Base-by-base conservation (phyloP, 2,329 filamentous ascomycete species). In the Ophiostoma australiae region DNA sequence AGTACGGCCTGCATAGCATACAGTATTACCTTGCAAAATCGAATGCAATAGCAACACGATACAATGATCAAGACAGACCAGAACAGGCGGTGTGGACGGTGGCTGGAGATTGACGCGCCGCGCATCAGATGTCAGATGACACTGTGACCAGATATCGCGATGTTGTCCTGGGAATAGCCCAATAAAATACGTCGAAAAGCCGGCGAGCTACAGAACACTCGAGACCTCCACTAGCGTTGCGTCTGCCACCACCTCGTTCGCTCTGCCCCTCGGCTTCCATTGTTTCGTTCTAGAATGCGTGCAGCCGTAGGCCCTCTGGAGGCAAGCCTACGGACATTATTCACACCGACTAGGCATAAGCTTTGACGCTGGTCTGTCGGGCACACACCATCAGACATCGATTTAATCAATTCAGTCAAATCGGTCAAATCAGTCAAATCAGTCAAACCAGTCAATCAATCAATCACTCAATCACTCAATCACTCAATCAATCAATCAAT, bases 201-300 rank as follows among this genome's bases (percentile, higher is more conserved):
- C 37, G 15, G 41, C 39, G 61, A 69, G 70, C 68, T 67, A 68
- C 70, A 70, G 70, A 72, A 72, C 72, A 71, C 68, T 70, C 72
- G 67, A 72, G 71, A 63, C 72, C 72, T 52, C 65, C 58, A 39
- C 33, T 71, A 69, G 70, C 58, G 70, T 39, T 68, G 41, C 39
- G 44, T 48, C 44, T 48, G 44, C 44, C 44, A 48, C 44, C 44
- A 35, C 41, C 67, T 27, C 33, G 39, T 27, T 58, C 23, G 52
- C 52, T 31, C 39, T 68, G 66, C 67, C 70, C 70, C 58, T 58
- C 37, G 39, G 35, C 70, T 58, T 63, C 44, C 63, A 70, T 39
- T 3, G 69, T 48, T 37, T 63, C 39, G 69, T 58, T 67, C 31
- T 35, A 67, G 61, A 67, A 67, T 17, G 27, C 58, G n/a, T 35